Conservation (phyloP, 257 asterid species). For the Lavandula angustifolia region DNA sequence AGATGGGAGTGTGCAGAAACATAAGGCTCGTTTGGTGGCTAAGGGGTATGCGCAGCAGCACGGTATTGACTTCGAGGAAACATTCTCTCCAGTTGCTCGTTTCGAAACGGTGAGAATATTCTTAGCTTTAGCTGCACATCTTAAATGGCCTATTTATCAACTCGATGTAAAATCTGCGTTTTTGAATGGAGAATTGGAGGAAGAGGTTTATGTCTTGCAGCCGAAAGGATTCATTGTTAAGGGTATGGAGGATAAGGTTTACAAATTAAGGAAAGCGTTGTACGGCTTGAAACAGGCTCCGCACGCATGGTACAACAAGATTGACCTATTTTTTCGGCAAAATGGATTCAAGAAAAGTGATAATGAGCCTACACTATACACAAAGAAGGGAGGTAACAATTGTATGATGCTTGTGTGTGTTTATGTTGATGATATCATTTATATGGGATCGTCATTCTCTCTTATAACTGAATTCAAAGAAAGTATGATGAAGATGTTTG, state of each 20-base stretch:
- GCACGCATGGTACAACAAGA: constrained; percentile 6
- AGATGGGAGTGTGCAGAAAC: constrained; percentile 12
- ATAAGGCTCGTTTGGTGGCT: constrained; percentile 17
- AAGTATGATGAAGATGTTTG: neutral
- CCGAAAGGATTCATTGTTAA: neutral
- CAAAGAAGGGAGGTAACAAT: constrained; percentile 10
- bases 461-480: neutral
- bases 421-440: neutral
- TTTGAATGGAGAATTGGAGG: neutral
- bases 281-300: constrained; percentile 5
- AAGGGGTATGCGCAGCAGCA: constrained; percentile 1
- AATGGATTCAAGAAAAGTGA: constrained; percentile 18
- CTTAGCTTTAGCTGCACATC: constrained; percentile 5
- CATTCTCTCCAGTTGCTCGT: constrained; percentile 8
- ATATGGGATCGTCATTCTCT: neutral
- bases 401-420: neutral
- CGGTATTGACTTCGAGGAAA: constrained; percentile 21
- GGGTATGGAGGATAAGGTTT: neutral
- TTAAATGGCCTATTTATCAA: constrained; percentile 14
- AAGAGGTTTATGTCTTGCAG: no score
- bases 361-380: constrained; percentile 17
- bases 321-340: neutral
- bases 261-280: neutral
- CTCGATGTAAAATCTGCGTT: constrained; percentile 18
- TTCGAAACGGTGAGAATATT: constrained; percentile 3